Evolutionary conservation across 352 stramenopile genomes (phyloP).

Genomic region (Blastocystis sp.): DNA sequence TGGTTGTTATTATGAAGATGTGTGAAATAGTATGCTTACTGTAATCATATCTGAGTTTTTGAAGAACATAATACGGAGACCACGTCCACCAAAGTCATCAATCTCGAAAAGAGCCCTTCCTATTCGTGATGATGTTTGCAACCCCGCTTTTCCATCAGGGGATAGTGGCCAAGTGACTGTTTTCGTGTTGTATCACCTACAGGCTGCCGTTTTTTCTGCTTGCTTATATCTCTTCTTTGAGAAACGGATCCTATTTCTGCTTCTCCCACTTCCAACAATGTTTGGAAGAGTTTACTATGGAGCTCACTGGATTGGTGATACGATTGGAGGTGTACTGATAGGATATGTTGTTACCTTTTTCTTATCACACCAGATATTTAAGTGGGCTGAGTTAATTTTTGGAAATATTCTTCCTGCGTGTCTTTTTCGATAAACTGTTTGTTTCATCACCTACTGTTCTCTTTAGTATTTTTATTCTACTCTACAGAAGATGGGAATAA

Average conservation of each 20-base stretch:
- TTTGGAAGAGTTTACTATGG: slow-evolving; percentile 50
- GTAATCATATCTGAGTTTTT: slow-evolving; percentile 16
- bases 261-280: slow-evolving; percentile 44
- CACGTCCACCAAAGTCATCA: not conserved
- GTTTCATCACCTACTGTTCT: not conserved
- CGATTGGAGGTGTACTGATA: not conserved
- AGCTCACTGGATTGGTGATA: slow-evolving; percentile 55
- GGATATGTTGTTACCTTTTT: not conserved
- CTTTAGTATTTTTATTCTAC: not conserved
- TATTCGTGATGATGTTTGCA: slow-evolving; percentile 31
- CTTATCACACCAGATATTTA: not conserved
- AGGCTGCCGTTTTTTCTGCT: not conserved
- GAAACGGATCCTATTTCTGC: not conserved
- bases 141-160: slow-evolving; percentile 33
- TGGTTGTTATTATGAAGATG: not conserved
- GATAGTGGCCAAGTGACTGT: not conserved
- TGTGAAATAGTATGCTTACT: not conserved
- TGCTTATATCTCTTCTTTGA: not conserved
- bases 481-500: not conserved
- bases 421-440: not conserved
- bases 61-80: not conserved
- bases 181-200: not conserved
- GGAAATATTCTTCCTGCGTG: not conserved
- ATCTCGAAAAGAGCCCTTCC: not conserved
- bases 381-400: not conserved